Evolutionary conservation across 1,139 yeast species (phyloP), one percentile per base, ranked within the genome.

Genomic region (Candida gigantensis): DNA sequence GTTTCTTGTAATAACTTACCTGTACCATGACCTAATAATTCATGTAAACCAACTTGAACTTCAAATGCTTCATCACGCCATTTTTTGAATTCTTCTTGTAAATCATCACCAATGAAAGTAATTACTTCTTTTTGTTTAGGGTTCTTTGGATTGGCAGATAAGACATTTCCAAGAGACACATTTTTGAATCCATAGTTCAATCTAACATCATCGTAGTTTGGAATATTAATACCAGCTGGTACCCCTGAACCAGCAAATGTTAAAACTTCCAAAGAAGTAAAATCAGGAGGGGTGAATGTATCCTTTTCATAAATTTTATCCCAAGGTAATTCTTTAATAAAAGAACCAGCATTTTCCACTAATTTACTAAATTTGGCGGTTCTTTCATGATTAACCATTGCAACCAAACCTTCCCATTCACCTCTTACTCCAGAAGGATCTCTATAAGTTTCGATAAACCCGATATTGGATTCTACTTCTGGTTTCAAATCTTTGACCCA

Each of bases 401-500:
- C 94, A 27, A 88, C 94, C 32, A 88, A 66, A 23, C 95, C 89
- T 65, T 88, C 96, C 92, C 94, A 88, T 63, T 88, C 96, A 42
- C 96, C 96, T 55, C 92, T 78, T 31, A 87, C 88, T 33, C 96
- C 96, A 13, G 90, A 77, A 11, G 95, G 95, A 57, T 87, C 96
- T 59, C 96, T 74, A 62, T 88, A 88, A 20, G 96, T 87, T 65
- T 88, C 96, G 51, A 88, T 87, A 57, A 87, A 88, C 0, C 96
- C 96, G 50, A 87, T 78, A 55, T 88, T 86, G 31, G 92, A 81
- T 61, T 88, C 96, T 18, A 88, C 90, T 24, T 68, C 68, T 10
- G 96, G 96, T 6, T 87, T 83, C 37, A 85, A 62, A 56, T 88
- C 96, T 55, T 85, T 84, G 41, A 88, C 95, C 96, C 96, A 88